A percentile compares a stretch with the other conserved stretches of the same genome.
These are phyloP conservation scores for Penicillium sp. DNA, from an alignment of 2,329 filamentous ascomycete species.

Conservation along the genomic window DNA sequence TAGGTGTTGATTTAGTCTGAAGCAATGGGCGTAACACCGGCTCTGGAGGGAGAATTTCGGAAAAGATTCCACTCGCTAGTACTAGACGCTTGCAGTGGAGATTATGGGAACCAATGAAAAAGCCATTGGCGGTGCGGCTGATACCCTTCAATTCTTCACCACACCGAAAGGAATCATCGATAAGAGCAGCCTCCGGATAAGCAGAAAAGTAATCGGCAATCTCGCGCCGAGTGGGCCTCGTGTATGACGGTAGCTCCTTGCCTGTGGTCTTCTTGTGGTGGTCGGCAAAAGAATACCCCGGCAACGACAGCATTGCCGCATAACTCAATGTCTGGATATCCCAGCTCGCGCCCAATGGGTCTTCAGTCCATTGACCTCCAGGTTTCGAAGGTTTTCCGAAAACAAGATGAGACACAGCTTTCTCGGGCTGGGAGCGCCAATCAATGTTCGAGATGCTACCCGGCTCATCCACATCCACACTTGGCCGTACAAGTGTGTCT, in stretches of 20 bases:
- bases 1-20: slow-evolving; percentile 26
- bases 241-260: slow-evolving; percentile 50
- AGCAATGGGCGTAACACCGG: slow-evolving; percentile 50
- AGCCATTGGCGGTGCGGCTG: slow-evolving; percentile 47
- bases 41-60: slow-evolving; percentile 53
- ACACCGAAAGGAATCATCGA: slow-evolving; percentile 49
- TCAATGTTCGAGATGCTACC: slow-evolving; percentile 51
- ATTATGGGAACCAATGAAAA: slow-evolving; percentile 52
- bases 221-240: slow-evolving; percentile 55
- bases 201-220: slow-evolving; percentile 56
- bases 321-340: slow-evolving; percentile 62
- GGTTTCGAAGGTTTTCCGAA: slow-evolving; percentile 52
- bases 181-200: slow-evolving; percentile 56
- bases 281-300: slow-evolving; percentile 58
- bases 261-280: slow-evolving; percentile 49
- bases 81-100: slow-evolving; percentile 58
- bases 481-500: slow-evolving; percentile 59
- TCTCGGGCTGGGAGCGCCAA: slow-evolving; percentile 54
- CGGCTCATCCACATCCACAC: slow-evolving; percentile 58
- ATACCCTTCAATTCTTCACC: slow-evolving; percentile 46
- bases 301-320: slow-evolving; percentile 60
- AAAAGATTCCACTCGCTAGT: slow-evolving; percentile 60
- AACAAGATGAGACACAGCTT: slow-evolving; percentile 54
- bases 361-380: slow-evolving; percentile 61
- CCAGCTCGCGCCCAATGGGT: slow-evolving; percentile 52